Evolutionary conservation across 164 flowering plant species (phyloP).

Genomic region (Tetrastigma voinierianum): DNA sequence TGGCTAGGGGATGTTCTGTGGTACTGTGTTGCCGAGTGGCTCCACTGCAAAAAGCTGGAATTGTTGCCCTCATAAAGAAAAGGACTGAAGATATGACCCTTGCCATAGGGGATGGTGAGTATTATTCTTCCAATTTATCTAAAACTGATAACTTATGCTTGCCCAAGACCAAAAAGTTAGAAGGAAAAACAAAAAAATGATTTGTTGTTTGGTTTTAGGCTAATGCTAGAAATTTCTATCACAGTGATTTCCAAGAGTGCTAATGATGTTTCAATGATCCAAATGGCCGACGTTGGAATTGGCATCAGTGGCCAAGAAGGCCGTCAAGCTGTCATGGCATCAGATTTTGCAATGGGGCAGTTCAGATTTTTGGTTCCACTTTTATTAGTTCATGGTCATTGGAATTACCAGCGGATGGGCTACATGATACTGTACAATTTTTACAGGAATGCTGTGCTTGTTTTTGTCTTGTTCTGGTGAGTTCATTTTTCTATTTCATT

Average conservation of each 20-base stretch:
- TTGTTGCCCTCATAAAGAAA: constrained; percentile 89
- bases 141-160: too few relatives aligned
- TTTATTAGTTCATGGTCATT: constrained; percentile 74
- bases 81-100: constrained; percentile 98
- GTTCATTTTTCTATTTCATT: constrained; percentile 20
- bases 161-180: neutral
- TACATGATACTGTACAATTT: constrained; percentile 81
- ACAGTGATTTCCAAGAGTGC: constrained; percentile 54
- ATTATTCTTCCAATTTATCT: neutral
- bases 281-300: constrained; percentile 86
- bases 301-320: constrained; percentile 92
- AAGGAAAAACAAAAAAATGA: neutral
- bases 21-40: constrained; percentile 98
- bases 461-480: constrained; percentile 73
- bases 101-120: constrained; percentile 96
- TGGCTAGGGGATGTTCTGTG: constrained; percentile 70
- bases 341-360: constrained; percentile 88
- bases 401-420: constrained; percentile 88
- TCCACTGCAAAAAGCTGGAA: constrained; percentile 97
- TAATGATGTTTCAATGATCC: constrained; percentile 90
- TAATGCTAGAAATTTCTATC: constrained; percentile 6
- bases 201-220: constrained; percentile 3
- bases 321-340: constrained; percentile 89
- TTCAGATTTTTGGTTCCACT: constrained; percentile 79
- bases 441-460: constrained; percentile 69